Conservation (phyloP, 345 rosid genomes). For the Chamaenerion angustifolium region DNA sequence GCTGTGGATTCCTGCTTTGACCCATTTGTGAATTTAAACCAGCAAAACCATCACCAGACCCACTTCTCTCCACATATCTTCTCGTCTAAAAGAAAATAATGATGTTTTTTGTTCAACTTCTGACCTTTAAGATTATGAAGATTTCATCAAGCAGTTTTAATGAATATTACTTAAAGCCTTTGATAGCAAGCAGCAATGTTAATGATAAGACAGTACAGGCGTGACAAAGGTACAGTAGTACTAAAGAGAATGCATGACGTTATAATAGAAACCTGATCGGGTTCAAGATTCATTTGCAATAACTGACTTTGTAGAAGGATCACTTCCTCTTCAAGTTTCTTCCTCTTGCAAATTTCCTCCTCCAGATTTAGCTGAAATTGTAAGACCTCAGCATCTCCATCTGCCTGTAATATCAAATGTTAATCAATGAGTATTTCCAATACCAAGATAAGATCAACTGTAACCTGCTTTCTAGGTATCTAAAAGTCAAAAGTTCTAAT, state of each 20-base stretch:
- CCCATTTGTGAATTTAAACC: conserved; percentile 39
- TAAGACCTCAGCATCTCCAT: conserved; percentile 49
- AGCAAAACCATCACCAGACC: conserved; percentile 32
- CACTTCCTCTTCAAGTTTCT: conserved; percentile 80
- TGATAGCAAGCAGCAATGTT: too few relatives aligned
- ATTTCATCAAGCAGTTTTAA: too few relatives aligned
- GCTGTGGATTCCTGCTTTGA: conserved; percentile 39
- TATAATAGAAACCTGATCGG: conserved; percentile 59
- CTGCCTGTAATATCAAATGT: conserved; percentile 34
- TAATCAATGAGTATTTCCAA: conserved; percentile 6
- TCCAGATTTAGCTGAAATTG: conserved; percentile 65
- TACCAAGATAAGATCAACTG: background rate
- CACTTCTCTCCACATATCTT: conserved; percentile 52
- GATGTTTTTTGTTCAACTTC: too few relatives aligned
- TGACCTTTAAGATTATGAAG: too few relatives aligned
- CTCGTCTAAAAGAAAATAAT: conserved; percentile 33
- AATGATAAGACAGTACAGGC: too few relatives aligned
- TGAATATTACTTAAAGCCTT: too few relatives aligned
- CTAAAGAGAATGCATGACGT: too few relatives aligned
- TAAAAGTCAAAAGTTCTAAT: background rate
- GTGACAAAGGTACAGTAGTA: too few relatives aligned
- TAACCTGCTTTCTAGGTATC: background rate
- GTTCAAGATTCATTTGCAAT: conserved; percentile 76
- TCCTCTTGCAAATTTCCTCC: conserved; percentile 60
- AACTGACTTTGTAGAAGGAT: conserved; percentile 57